phyloP scores from a whole-genome alignment of 805 yeast species.

The Nakazawaea holstii region DNA sequence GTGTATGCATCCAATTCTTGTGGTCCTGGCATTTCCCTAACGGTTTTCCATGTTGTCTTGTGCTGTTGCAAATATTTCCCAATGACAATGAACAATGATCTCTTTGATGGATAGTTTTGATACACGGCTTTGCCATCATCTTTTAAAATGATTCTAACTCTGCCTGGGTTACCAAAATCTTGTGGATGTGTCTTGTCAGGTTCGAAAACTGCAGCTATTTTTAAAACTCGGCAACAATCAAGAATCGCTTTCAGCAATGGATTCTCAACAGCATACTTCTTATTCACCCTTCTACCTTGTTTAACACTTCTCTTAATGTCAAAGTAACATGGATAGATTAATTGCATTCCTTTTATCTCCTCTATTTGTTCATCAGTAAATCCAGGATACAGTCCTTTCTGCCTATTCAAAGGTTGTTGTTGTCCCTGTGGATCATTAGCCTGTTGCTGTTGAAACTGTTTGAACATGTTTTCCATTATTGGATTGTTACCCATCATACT shows the following conservation, averaged over 20 bases:
- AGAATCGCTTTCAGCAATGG: conserved; percentile 82
- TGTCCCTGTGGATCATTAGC: conserved; percentile 9
- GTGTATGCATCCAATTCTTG: conserved; percentile 52
- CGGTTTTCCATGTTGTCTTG: conserved; percentile 63
- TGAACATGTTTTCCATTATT: conserved; percentile 16
- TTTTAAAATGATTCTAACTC: conserved; percentile 73
- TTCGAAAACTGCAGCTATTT: conserved; percentile 44
- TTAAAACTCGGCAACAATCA: conserved; percentile 50
- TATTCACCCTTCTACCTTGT: conserved; percentile 79
- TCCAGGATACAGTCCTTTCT: conserved; percentile 15
- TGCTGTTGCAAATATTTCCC: conserved; percentile 51
- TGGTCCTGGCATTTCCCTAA: conserved; percentile 62
- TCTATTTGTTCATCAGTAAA: conserved; percentile 53
- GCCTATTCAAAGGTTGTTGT: background rate
- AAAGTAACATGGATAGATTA: conserved; percentile 89
- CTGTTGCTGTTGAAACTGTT: conserved; percentile 13
- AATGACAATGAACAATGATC: conserved; percentile 57
- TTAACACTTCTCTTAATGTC: conserved; percentile 69
- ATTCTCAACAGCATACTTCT: conserved; percentile 67
- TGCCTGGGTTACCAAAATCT: conserved; percentile 97
- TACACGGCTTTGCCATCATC: conserved; percentile 38
- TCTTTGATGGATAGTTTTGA: conserved; percentile 42
- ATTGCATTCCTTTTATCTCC: conserved; percentile 63
- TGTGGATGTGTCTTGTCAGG: conserved; percentile 91
- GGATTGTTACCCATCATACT: conserved; percentile 9